Conservation (phyloP, 768 basidiomycete species). For the Tricholoma bakamatsutake region DNA sequence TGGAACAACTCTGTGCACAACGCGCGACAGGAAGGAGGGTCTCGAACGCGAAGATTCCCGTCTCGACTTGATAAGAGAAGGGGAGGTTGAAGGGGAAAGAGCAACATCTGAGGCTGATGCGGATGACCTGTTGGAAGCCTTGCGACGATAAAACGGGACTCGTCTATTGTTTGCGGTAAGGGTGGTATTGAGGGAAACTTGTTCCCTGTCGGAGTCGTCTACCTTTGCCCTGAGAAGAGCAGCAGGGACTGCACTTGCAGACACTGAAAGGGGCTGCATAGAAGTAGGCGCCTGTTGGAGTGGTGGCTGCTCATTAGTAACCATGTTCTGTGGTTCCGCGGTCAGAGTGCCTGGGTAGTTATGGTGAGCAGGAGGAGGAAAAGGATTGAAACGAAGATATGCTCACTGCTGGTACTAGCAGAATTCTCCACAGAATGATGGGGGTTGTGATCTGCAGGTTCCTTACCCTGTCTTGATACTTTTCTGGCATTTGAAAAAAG, state of each 20-base stretch:
- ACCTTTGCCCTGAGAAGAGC: conserved; percentile 12
- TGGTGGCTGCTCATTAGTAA: conserved; percentile 19
- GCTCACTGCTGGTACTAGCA: conserved; percentile 23
- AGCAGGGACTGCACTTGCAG: conserved; percentile 12
- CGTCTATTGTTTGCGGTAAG: conserved; percentile 32
- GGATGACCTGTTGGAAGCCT: conserved; percentile 27
- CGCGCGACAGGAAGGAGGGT: conserved; percentile 26
- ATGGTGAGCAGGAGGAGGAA: not conserved
- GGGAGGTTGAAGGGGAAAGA: conserved; percentile 25
- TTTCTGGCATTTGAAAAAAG: conserved; percentile 25
- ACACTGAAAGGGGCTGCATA: conserved; percentile 8
- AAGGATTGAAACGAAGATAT: not conserved
- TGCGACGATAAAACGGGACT: conserved; percentile 40
- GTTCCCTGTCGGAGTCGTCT: conserved; percentile 31
- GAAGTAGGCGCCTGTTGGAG: conserved; percentile 9
- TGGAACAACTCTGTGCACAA: conserved; percentile 31
- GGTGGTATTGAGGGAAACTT: conserved; percentile 34
- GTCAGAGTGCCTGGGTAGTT: conserved; percentile 15
- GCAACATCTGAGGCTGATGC: conserved; percentile 28
- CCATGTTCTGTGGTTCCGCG: conserved; percentile 11
- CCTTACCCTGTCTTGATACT: conserved; percentile 16
- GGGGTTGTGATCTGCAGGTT: conserved; percentile 7
- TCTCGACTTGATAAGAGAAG: conserved; percentile 27
- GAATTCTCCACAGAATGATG: conserved; percentile 19
- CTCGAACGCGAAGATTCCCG: conserved; percentile 7